Conservation (phyloP, 495 filamentous ascomycete species). For the Aspergillus incahuasiensis region DNA sequence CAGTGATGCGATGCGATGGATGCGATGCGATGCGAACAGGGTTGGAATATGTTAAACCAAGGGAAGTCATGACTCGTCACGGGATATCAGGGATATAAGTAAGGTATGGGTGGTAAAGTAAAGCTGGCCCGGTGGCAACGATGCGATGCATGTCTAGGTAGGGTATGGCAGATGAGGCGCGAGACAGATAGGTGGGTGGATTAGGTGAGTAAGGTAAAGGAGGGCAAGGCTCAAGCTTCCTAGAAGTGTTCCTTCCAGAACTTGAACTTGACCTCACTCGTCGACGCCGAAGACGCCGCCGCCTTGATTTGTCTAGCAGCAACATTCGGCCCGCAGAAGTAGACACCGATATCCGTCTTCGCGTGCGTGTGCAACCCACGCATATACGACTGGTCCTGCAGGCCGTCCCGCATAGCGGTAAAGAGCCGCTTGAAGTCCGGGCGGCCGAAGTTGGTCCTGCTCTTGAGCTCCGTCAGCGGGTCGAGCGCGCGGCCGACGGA, state of each 20-base stretch:
- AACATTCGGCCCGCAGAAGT: constrained; percentile 89
- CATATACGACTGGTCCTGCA: constrained; percentile 80
- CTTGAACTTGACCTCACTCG: constrained; percentile 79
- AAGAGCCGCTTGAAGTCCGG: constrained; percentile 87
- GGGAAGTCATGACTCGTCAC: constrained; percentile 15
- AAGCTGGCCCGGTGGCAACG: too few relatives aligned
- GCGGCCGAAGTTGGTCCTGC: constrained; percentile 90
- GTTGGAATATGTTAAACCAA: too few relatives aligned
- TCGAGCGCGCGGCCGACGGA: constrained; percentile 82
- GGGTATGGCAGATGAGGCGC: too few relatives aligned
- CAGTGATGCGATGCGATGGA: constrained; percentile 11
- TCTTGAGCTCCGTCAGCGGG: constrained; percentile 84
- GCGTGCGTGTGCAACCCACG: constrained; percentile 64
- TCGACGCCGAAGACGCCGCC: constrained; percentile 66
- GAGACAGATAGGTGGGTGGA: too few relatives aligned
- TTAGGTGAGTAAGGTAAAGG: neutral
- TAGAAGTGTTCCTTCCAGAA: constrained; percentile 99
- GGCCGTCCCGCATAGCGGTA: constrained; percentile 78
- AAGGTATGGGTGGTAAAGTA: too few relatives aligned
- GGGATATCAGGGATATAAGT: constrained; percentile 3
- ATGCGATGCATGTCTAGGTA: too few relatives aligned
- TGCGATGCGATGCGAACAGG: too few relatives aligned
- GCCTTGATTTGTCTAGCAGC: constrained; percentile 79
- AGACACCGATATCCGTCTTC: constrained; percentile 87
- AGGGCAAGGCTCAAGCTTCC: constrained; percentile 6